Evolutionary conservation across 2,329 filamentous ascomycete genomes (phyloP).

Genomic region (Calonectria crousiana): DNA sequence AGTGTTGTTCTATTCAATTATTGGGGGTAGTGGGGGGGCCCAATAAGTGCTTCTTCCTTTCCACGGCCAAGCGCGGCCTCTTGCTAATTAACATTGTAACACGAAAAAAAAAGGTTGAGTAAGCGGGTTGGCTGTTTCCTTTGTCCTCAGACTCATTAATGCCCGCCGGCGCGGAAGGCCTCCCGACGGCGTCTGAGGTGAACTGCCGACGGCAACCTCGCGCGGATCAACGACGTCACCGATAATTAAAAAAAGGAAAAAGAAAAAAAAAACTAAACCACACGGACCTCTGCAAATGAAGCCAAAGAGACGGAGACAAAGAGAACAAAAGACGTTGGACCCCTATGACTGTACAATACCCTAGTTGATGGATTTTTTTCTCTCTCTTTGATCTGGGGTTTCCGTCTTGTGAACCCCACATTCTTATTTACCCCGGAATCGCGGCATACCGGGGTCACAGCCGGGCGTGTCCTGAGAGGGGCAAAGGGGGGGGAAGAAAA

Average conservation of each 20-base stretch:
- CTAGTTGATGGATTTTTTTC: slow-evolving; percentile 14
- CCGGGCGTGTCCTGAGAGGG: background rate
- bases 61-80: background rate
- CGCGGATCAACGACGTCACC: background rate
- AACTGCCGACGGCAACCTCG: background rate
- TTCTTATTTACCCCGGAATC: slow-evolving; percentile 37
- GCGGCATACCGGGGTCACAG: slow-evolving; percentile 18
- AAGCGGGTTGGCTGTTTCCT: background rate
- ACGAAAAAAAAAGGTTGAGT: background rate
- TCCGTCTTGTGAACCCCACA: slow-evolving; percentile 34
- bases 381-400: slow-evolving; percentile 14
- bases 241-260: background rate
- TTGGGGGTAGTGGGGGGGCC: background rate
- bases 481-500: background rate
- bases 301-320: background rate
- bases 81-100: background rate
- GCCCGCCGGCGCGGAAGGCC: background rate
- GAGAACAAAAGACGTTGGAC: background rate
- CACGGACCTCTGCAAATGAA: background rate
- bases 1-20: background rate
- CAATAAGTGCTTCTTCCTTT: background rate
- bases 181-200: background rate
- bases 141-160: background rate
- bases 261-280: background rate
- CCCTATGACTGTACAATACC: background rate